phyloP scores from a whole-genome alignment of 2,329 filamentous ascomycete species.

The Clonostachys rosea region DNA sequence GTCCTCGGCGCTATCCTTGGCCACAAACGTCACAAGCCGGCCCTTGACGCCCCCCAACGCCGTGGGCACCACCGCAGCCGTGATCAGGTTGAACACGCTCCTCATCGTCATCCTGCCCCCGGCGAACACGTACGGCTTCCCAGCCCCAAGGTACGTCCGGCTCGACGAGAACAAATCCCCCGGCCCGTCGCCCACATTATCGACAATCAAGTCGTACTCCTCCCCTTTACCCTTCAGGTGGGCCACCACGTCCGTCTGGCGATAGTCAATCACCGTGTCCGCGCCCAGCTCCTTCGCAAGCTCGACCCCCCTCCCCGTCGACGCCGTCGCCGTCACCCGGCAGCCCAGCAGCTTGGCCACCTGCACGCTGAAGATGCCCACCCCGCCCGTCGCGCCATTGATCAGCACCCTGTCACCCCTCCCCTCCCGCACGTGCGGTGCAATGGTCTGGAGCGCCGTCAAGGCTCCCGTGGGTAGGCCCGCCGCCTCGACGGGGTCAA shows the following conservation, averaged over 20 bases:
- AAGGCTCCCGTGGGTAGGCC: slow-evolving; percentile 36
- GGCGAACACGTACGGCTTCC: slow-evolving; percentile 46
- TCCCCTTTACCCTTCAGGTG: slow-evolving; percentile 38
- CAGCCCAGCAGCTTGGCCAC: slow-evolving; percentile 59
- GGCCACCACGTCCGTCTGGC: slow-evolving; percentile 38
- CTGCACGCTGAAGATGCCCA: slow-evolving; percentile 58
- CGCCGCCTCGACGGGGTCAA: slow-evolving; percentile 34
- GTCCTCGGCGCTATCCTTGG: slow-evolving; percentile 35
- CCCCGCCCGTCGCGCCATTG: slow-evolving; percentile 62
- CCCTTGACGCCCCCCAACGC: slow-evolving; percentile 34
- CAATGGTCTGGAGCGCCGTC: slow-evolving; percentile 43
- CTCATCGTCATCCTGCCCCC: slow-evolving; percentile 28
- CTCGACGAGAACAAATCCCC: slow-evolving; percentile 46
- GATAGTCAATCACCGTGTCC: slow-evolving; percentile 62
- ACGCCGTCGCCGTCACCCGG: slow-evolving; percentile 57
- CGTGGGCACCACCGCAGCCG: slow-evolving; percentile 17
- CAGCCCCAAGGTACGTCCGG: slow-evolving; percentile 41
- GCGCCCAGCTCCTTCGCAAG: slow-evolving; percentile 56
- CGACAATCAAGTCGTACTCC: slow-evolving; percentile 48
- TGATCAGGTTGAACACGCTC: slow-evolving; percentile 13
- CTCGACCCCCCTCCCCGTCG: slow-evolving; percentile 45
- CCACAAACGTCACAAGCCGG: slow-evolving; percentile 31
- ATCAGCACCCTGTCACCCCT: slow-evolving; percentile 59
- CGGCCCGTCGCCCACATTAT: slow-evolving; percentile 50
- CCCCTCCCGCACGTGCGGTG: slow-evolving; percentile 41